phyloP scores from a whole-genome alignment of 2,329 filamentous ascomycete genomes.

The Furcasterigmium furcatum region DNA sequence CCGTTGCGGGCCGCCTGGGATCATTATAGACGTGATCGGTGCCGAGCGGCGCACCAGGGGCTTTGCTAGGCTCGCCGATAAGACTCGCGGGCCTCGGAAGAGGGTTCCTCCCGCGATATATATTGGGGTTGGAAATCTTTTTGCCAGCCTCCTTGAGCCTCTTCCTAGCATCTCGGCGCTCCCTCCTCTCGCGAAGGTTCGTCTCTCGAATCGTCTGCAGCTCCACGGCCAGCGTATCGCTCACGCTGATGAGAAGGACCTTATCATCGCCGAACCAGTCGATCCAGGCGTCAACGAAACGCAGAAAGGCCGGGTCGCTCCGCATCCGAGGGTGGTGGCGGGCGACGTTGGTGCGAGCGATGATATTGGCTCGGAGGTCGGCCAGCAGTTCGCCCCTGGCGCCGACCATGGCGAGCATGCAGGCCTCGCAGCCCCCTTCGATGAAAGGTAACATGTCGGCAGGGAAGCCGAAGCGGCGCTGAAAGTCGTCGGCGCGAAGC shows the following conservation, averaged over 20 bases:
- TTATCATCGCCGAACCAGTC: conserved; percentile 19
- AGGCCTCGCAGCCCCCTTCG: conserved; percentile 45
- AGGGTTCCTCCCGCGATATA: no score
- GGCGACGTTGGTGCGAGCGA: conserved; percentile 27
- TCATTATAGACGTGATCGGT: no score
- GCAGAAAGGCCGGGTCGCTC: conserved; percentile 28
- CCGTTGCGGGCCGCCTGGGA: no score
- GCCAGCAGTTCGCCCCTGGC: conserved; percentile 34
- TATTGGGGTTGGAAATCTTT: no score
- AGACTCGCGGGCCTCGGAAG: no score
- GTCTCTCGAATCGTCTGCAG: background rate
- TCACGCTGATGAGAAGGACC: background rate
- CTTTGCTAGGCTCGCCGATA: no score
- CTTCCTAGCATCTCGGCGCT: no score
- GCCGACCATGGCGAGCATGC: conserved; percentile 47
- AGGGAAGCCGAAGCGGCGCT: conserved; percentile 26
- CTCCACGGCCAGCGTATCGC: conserved; percentile 5
- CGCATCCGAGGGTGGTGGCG: no score
- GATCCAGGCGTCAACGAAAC: conserved; percentile 42
- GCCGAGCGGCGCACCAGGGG: no score
- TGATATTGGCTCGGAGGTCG: conserved; percentile 41
- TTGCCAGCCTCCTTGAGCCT: no score
- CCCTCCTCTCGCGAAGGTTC: no score
- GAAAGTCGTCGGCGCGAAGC: conserved; percentile 31
- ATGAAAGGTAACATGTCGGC: conserved; percentile 19